These are phyloP conservation scores for Atkinsonella hypoxylon DNA, from an alignment of 2,329 filamentous ascomycete species.

Conservation along the genomic window DNA sequence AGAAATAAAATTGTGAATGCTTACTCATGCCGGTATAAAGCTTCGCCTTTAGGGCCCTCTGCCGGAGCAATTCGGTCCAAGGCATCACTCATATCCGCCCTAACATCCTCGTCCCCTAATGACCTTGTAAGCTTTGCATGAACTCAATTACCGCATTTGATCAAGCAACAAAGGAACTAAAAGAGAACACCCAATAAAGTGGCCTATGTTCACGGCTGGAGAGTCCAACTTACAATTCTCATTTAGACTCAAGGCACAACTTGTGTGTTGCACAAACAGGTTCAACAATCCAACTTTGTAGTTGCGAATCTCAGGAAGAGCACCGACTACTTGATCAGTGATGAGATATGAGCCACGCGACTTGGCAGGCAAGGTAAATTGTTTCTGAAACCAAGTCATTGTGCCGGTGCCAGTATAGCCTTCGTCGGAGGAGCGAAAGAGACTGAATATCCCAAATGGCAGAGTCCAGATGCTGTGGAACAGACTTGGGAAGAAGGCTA, in stretches of 20 bases:
- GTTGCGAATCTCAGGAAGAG: constrained; percentile 65
- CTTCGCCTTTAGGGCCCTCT: constrained; percentile 55
- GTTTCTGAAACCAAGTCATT: constrained; percentile 78
- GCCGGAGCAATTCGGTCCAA: constrained; percentile 82
- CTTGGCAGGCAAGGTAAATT: constrained; percentile 64
- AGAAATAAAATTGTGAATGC: constrained; percentile 2
- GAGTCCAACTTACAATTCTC: constrained; percentile 58
- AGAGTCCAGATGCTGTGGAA: constrained; percentile 42
- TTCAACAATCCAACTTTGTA: constrained; percentile 83
- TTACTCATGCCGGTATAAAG: constrained; percentile 63
- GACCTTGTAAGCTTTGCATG: background rate
- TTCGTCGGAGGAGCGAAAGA: constrained; percentile 16
- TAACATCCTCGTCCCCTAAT: constrained; percentile 64
- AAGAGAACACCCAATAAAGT: too few relatives aligned
- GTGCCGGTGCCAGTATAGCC: constrained; percentile 19
- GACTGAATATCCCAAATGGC: constrained; percentile 30
- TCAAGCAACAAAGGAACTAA: background rate
- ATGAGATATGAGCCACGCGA: constrained; percentile 82
- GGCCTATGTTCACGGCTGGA: background rate
- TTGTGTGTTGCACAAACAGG: constrained; percentile 92
- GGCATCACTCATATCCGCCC: constrained; percentile 85
- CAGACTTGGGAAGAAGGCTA: constrained; percentile 38
- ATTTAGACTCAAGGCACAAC: constrained; percentile 80
- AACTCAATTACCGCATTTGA: background rate
- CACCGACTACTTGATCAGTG: constrained; percentile 58